Base-by-base conservation (phyloP, 345 rosid species). In the Euphorbia lathyris region DNA sequence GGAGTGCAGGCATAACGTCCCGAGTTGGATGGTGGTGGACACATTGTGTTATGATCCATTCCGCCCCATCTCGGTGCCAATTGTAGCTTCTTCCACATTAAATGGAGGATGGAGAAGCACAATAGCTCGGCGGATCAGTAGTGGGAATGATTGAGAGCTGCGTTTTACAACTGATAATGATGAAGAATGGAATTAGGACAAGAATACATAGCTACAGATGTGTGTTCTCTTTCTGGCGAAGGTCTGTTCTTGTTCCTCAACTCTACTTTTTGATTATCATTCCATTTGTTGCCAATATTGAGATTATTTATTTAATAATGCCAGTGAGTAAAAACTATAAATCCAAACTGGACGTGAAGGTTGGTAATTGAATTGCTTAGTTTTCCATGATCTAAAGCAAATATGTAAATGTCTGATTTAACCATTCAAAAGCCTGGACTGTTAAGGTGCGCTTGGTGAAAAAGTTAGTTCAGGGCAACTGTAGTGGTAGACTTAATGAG, bases 1-100 rank as follows among this genome's bases (percentile, higher is more conserved):
- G 81, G 86, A 68, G 86, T 83, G 93, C 90, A 83, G 93, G 89
- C 90, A 80, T 78, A 74, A 70, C 68, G 75, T 77, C 69, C 83
- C 78, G 80, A 77, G 93, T 76, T 74, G 80, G 85, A 63, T 42
- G 64, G 76, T 74, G 75, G 72, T 59, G 80, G 76, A 69, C 25
- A 27, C 9, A 9, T 36, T 16, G 26, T 67, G n/a, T 17, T 51
- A 30, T 43, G 58, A 63, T 71, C 48, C 74, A 40, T 67, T 78
- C 72, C 72, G 27, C 61, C 78, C 47, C 52, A 34, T 20, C 81
- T 85, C 68, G 71, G 83, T 75, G 68, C 34, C 34, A 27, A 23
- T 70, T 57, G 74, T 65, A 77, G 78, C 75, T 75, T 75, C 82
- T 71, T 69, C 58, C 57, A 17, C 65, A 51, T 69, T 51, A 36